Percentiles rank a stretch among this genome's conserved stretches.
phyloP scores from a whole-genome alignment of 164 flowering plant species.

The Tetracentron sinense region DNA sequence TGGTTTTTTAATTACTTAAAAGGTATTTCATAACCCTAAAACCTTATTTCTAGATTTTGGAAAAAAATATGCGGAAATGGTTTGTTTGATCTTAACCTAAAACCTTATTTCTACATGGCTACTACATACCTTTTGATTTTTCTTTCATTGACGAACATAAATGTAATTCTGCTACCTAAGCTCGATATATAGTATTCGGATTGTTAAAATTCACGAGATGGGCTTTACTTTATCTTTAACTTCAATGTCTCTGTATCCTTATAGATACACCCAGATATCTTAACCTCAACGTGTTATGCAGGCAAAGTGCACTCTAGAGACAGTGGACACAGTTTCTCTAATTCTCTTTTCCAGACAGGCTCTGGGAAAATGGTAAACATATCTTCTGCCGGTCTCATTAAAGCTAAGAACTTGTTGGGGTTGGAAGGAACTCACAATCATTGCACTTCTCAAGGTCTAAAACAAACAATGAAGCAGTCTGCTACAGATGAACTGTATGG shows the following conservation, averaged over 20 bases:
- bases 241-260: background rate
- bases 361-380: conserved; percentile 60
- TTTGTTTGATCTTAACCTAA: background rate
- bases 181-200: background rate
- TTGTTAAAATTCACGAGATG: background rate
- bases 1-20: background rate
- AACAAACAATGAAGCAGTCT: conserved; percentile 9
- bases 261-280: background rate
- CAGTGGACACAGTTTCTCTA: conserved; percentile 20
- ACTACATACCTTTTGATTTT: background rate
- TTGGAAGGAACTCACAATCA: conserved; percentile 36
- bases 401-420: conserved; percentile 73
- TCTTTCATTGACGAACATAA: background rate
- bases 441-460: conserved; percentile 16
- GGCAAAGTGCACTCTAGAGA: conserved; percentile 23
- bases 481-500: conserved; percentile 10
- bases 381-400: conserved; percentile 64
- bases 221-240: background rate
- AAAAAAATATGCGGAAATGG: background rate
- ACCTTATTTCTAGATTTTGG: background rate
- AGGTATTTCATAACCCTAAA: background rate
- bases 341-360: conserved; percentile 54
- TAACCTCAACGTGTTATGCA: conserved; percentile 18
- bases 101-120: background rate
- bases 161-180: background rate